These are phyloP conservation scores for Alternaria conjuncta DNA, from an alignment of 2,329 filamentous ascomycete genomes.

Conservation along the genomic window DNA sequence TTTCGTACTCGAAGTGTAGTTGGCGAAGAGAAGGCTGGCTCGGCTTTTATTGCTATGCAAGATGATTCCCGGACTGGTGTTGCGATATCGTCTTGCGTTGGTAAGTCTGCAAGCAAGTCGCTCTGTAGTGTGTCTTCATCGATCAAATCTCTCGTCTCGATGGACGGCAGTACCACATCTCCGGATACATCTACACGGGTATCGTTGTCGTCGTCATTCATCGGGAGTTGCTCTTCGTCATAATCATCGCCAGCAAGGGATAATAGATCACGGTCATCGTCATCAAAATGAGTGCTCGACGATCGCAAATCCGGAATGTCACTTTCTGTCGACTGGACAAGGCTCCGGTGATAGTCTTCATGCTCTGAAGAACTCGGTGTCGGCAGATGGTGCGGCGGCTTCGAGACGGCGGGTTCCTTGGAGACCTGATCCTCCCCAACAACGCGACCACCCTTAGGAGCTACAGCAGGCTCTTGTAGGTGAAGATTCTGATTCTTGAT, in stretches of 20 bases:
- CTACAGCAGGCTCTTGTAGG: neutral
- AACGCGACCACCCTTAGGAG: neutral
- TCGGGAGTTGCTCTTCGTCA: constrained; percentile 8
- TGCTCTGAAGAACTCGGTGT: constrained; percentile 38
- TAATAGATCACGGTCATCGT: constrained; percentile 37
- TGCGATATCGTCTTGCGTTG: neutral
- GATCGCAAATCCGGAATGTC: constrained; percentile 1
- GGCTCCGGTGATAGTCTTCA: constrained; percentile 1
- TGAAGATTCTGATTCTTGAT: constrained; percentile 19
- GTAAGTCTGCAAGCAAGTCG: constrained; percentile 14
- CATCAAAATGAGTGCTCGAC: constrained; percentile 30
- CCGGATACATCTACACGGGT: constrained; percentile 9
- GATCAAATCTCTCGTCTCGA: constrained; percentile 24
- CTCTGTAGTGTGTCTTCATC: constrained; percentile 24
- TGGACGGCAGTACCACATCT: constrained; percentile 32
- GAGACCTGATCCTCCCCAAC: neutral
- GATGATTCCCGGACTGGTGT: neutral
- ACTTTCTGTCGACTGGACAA: neutral
- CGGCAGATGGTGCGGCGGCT: constrained; percentile 29
- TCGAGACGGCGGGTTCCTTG: neutral
- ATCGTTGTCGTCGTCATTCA: neutral
- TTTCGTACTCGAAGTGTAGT: neutral
- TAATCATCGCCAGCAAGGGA: constrained; percentile 28
- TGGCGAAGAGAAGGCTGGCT: neutral
- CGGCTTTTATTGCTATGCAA: constrained; percentile 11